Conservation (phyloP, 129 eudicot species). For the Heracleum sosnowskyi region DNA sequence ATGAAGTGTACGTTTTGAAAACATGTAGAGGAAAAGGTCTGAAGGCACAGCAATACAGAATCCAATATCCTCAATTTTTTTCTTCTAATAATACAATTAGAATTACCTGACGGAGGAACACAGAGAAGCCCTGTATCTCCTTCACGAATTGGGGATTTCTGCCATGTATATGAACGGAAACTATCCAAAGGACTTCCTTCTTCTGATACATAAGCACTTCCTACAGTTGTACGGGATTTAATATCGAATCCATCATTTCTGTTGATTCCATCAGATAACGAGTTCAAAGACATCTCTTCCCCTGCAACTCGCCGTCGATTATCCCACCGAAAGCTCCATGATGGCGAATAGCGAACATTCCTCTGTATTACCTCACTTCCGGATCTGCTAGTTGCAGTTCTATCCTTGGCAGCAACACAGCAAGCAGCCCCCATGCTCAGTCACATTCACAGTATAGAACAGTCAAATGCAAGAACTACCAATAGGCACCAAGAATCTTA, state of each 20-base stretch:
- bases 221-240: conserved; percentile 61
- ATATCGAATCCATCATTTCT: conserved; percentile 43
- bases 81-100: background rate
- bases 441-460: conserved; percentile 27
- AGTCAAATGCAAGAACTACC: conserved; percentile 19
- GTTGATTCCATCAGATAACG: conserved; percentile 48
- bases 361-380: conserved; percentile 52
- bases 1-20: background rate
- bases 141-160: conserved; percentile 65
- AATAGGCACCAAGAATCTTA: conserved; percentile 14
- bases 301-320: conserved; percentile 86
- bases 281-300: conserved; percentile 64
- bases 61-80: background rate
- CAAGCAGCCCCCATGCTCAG: conserved; percentile 90
- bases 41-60: background rate
- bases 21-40: background rate
- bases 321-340: conserved; percentile 99
- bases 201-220: conserved; percentile 71
- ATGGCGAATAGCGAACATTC: conserved; percentile 74
- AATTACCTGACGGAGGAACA: conserved; percentile 33
- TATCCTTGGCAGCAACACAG: conserved; percentile 94
- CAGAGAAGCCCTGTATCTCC: conserved; percentile 21
- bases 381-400: conserved; percentile 63
- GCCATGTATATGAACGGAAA: conserved; percentile 54
- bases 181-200: conserved; percentile 90